These are phyloP conservation scores for Aspergillus saccharolyticus DNA, from an alignment of 495 filamentous ascomycete species.

Conservation along the genomic window DNA sequence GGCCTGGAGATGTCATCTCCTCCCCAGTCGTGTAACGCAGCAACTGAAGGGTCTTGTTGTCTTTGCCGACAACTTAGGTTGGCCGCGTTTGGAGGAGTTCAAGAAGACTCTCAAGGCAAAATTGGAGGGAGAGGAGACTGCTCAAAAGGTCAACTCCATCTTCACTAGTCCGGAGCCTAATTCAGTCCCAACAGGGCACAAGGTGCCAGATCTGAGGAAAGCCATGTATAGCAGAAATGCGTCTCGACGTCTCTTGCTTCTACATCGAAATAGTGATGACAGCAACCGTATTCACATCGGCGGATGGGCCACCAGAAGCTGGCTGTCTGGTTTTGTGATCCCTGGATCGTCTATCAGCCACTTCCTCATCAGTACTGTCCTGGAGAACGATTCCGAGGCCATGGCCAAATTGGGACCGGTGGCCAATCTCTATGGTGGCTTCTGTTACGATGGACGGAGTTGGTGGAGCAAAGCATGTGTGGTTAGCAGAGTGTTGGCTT, in stretches of 20 bases:
- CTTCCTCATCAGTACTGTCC: conserved; percentile 69
- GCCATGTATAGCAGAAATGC: conserved; percentile 30
- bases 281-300: conserved; percentile 19
- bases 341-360: conserved; percentile 70
- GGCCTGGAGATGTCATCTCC: conserved; percentile 34
- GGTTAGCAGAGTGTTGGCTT: conserved; percentile 69
- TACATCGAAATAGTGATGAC: conserved; percentile 16
- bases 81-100: conserved; percentile 43
- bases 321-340: conserved; percentile 71
- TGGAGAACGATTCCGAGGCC: conserved; percentile 70
- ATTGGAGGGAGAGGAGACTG: conserved; percentile 13
- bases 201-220: conserved; percentile 11
- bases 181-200: background rate
- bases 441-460: conserved; percentile 61
- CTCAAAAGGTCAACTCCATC: conserved; percentile 5
- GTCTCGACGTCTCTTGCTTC: conserved; percentile 27
- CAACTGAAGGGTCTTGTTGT: conserved; percentile 47
- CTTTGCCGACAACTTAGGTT: conserved; percentile 48
- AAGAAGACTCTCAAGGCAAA: conserved; percentile 17
- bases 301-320: conserved; percentile 81
- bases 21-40: conserved; percentile 34
- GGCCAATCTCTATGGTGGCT: conserved; percentile 74
- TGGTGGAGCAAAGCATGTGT: conserved; percentile 83
- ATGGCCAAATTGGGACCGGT: conserved; percentile 59
- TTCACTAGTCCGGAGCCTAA: conserved; percentile 10